Evolutionary conservation across 163 green algal species (phyloP).

Genomic region (Scenedesmus sp.): DNA sequence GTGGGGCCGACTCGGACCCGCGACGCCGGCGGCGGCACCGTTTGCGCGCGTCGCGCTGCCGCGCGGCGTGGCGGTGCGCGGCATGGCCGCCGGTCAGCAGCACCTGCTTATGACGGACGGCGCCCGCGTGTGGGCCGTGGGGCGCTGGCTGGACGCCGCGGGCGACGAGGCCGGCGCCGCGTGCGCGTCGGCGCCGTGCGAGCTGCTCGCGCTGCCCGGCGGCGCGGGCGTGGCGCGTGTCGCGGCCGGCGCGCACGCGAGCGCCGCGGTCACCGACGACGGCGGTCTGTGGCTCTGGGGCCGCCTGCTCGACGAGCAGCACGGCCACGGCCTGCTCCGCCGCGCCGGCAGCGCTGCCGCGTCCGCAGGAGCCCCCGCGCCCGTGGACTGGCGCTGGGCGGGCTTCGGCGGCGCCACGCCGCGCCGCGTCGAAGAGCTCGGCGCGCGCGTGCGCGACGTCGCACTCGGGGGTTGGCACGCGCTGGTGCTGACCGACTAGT

Average conservation of each 20-base stretch:
- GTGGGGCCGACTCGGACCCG: constrained; percentile 73
- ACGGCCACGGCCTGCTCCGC: too few relatives aligned
- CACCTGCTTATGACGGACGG: constrained; percentile 69
- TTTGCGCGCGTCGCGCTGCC: constrained; percentile 54
- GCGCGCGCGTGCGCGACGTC: constrained; percentile 51
- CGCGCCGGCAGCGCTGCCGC: too few relatives aligned
- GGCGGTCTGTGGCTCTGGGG: constrained; percentile 75
- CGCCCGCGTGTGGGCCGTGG: constrained; percentile 62
- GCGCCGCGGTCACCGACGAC: constrained; percentile 59
- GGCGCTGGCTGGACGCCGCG: constrained; percentile 30
- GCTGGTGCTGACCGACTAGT: too few relatives aligned
- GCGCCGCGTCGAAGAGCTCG: constrained; percentile 56
- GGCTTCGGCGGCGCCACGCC: constrained; percentile 56
- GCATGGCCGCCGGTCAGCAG: constrained; percentile 61
- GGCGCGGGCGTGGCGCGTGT: constrained; percentile 56
- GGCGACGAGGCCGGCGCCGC: constrained; percentile 30
- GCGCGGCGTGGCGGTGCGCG: constrained; percentile 44
- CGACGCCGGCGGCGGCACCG: constrained; percentile 24
- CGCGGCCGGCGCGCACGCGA: constrained; percentile 57
- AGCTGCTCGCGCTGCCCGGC: constrained; percentile 50
- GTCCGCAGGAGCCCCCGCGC: too few relatives aligned
- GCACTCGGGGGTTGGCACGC: constrained; percentile 69
- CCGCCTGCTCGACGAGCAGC: constrained; percentile 56
- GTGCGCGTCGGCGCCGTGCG: constrained; percentile 38
- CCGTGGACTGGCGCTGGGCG: constrained; percentile 58